Percentiles rank a stretch among this genome's conserved stretches.
phyloP scores from a whole-genome alignment of 257 asterid species.

The Solanum habrochaites region DNA sequence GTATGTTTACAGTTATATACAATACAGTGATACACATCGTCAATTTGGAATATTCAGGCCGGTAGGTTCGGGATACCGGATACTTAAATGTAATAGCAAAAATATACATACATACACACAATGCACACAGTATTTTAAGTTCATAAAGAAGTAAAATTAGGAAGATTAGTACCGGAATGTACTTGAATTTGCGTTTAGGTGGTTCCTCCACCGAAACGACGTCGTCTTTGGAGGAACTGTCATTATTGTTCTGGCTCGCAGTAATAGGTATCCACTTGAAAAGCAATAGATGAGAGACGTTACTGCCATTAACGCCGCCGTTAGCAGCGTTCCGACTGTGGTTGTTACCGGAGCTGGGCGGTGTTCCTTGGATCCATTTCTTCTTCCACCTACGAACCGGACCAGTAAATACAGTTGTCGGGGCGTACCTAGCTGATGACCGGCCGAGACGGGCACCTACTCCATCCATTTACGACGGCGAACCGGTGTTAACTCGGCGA shows the following conservation, averaged over 20 bases:
- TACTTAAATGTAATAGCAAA: background rate
- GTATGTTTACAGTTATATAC: background rate
- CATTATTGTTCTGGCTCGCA: conserved; percentile 26
- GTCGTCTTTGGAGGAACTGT: conserved; percentile 23
- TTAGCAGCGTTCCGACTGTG: conserved; percentile 23
- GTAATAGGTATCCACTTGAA: conserved; percentile 77
- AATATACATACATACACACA: background rate
- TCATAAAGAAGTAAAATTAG: background rate
- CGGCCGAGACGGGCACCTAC: conserved; percentile 89
- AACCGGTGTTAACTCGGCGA: conserved; percentile 1
- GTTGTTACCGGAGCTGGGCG: conserved; percentile 11
- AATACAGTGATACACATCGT: background rate
- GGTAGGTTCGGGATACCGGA: background rate
- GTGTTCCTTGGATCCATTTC: conserved; percentile 45
- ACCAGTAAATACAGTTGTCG: conserved; percentile 80
- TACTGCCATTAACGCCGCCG: conserved; percentile 31
- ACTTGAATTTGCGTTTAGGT: conserved; percentile 67
- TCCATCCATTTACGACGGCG: conserved; percentile 65
- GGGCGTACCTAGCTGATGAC: conserved; percentile 80
- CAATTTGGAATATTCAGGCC: background rate
- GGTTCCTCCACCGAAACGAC: conserved; percentile 40
- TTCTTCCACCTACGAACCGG: conserved; percentile 89
- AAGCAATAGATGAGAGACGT: conserved; percentile 51
- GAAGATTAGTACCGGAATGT: conserved; percentile 65
- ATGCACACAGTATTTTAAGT: background rate